Conservation (phyloP, 441 rosid species). For the Omphalea diandra region DNA sequence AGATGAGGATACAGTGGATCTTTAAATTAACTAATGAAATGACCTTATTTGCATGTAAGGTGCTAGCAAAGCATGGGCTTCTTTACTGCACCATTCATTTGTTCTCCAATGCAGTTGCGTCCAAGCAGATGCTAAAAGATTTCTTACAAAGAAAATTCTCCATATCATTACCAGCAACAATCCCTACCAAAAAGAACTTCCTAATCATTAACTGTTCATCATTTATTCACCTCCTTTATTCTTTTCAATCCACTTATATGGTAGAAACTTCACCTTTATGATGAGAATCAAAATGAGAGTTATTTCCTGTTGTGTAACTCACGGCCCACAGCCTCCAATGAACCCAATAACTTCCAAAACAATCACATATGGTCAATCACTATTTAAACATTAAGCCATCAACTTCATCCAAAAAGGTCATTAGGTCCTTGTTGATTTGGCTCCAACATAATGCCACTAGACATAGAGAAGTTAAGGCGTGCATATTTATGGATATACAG, state of each 20-base stretch:
- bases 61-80: background rate
- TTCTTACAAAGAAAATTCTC: background rate
- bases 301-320: too few relatives aligned
- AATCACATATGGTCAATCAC: background rate
- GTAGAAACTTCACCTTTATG: too few relatives aligned
- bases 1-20: too few relatives aligned
- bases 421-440: background rate
- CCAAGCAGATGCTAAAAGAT: background rate
- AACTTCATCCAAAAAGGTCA: background rate
- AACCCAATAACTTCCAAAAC: too few relatives aligned
- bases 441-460: background rate
- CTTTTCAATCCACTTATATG: too few relatives aligned
- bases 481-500: background rate
- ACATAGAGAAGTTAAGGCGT: background rate
- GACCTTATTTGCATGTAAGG: too few relatives aligned
- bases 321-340: too few relatives aligned
- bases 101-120: background rate
- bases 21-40: background rate
- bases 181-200: background rate
- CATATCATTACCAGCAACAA: background rate
- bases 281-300: too few relatives aligned
- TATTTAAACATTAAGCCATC: background rate
- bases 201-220: background rate
- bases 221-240: background rate
- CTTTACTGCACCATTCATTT: background rate